Evolutionary conservation across 2,329 filamentous ascomycete species (phyloP), one percentile per base, ranked within the genome.

Genomic region (Epichloe glyceriae): DNA sequence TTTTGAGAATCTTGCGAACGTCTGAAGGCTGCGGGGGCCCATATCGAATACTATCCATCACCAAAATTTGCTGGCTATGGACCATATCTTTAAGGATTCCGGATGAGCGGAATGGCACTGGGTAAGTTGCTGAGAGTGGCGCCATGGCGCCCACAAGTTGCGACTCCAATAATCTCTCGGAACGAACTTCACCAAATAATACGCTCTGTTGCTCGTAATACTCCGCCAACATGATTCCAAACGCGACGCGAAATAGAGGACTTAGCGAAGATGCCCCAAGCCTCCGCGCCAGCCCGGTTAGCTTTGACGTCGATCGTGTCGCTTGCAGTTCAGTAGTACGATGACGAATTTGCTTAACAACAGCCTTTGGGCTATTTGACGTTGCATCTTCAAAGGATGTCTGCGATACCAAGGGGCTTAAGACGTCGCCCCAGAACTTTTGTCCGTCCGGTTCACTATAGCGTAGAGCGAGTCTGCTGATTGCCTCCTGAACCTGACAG

Each of bases 1-100:
- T 44, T 22, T 59, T 58, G 41, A 57, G 34, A 15, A 59, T 52
- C 33, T 49, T 59, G 46, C 58, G 59, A 19, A 60, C 46, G 30
- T 60, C 58, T 2, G 57, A 56, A 2, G 59, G 58, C 22, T 59
- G 59, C 19, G 35, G 26, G 11, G 43, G 26, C 17, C 43, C 43
- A 35, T 33, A 35, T 35, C 33, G 14, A 20, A 34, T 33, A n/a
- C 43, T 34, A 3, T 19, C 26, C 15, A 20, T 33, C 12, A 15
- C 26, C 10, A 46, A 33, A 5, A 4, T 5, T 35, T 46, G 26
- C 14, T 46, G 43, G 14, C 17, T 35, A 3, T 20, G 43, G 14
- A 46, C 17, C 6, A 46, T 6, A 10, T 33, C 15, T 17, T 5
- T 20, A 10, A 35, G 14, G 7, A 0, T 22, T 33, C 43, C 43